Conservation (phyloP, 2,329 filamentous ascomycete genomes). For the Ceratocystis smalleyi region DNA sequence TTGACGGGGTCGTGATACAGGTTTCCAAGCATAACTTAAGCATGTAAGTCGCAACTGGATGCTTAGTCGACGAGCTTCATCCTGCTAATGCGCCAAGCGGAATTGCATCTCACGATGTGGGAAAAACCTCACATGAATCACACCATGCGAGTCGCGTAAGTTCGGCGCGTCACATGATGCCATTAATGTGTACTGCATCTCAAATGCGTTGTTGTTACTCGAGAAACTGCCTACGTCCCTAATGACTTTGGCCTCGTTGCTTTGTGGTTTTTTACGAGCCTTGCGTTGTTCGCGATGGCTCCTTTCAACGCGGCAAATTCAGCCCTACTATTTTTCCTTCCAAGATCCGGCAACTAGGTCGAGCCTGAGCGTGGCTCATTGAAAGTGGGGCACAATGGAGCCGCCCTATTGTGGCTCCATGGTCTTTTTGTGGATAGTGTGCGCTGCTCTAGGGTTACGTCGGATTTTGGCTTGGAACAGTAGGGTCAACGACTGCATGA, state of each 20-base stretch:
- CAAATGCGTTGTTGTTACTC: neutral
- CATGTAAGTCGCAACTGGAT: neutral
- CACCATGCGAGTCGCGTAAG: slow-evolving; percentile 11
- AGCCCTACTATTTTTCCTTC: slow-evolving; percentile 10
- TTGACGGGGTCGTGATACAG: slow-evolving; percentile 14
- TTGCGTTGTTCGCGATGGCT: slow-evolving; percentile 1
- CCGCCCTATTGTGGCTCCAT: too few relatives aligned
- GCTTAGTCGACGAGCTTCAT: neutral
- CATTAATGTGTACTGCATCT: neutral
- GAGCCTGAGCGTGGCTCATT: too few relatives aligned
- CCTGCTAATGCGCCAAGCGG: slow-evolving; percentile 14
- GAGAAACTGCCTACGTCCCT: neutral
- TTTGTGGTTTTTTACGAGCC: neutral
- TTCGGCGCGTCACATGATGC: slow-evolving; percentile 12
- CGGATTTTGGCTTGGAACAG: too few relatives aligned
- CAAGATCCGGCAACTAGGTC: slow-evolving; percentile 7
- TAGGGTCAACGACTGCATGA: too few relatives aligned
- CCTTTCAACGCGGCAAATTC: neutral
- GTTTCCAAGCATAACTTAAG: neutral
- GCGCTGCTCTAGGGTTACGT: too few relatives aligned
- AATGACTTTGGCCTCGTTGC: neutral
- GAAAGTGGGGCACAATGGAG: too few relatives aligned
- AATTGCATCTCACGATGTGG: slow-evolving; percentile 3
- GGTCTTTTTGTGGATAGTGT: too few relatives aligned
- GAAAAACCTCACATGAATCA: neutral